Percentiles rank a stretch among this genome's conserved stretches.
These are phyloP conservation scores for Chrysoporthe puriensis DNA, from an alignment of 2,329 filamentous ascomycete genomes.

Conservation along the genomic window DNA sequence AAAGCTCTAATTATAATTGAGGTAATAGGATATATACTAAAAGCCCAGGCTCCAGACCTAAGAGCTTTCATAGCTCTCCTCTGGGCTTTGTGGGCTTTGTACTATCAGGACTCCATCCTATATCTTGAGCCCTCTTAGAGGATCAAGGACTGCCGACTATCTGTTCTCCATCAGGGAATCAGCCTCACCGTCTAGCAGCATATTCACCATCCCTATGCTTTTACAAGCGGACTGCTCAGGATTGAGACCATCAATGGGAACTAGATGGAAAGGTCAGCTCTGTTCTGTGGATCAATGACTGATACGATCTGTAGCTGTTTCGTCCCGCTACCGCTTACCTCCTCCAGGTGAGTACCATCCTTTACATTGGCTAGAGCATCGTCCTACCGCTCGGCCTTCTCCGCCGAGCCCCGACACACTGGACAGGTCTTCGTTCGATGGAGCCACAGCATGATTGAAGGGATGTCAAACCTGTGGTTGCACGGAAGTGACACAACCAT, in stretches of 20 bases:
- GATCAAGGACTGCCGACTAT: neutral
- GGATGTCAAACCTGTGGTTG: neutral
- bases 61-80: too few species aligned
- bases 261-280: neutral
- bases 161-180: neutral
- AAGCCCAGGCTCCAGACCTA: too few species aligned
- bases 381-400: neutral
- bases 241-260: neutral
- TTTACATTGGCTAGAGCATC: neutral
- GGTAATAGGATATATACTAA: too few species aligned
- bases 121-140: too few species aligned
- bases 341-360: neutral
- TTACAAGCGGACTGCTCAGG: neutral
- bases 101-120: too few species aligned
- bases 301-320: neutral
- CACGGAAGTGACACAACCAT: neutral
- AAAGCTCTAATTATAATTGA: too few species aligned
- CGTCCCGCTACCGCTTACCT: neutral
- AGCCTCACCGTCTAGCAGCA: neutral
- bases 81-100: too few species aligned
- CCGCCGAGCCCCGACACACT: neutral
- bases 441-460: neutral
- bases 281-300: neutral
- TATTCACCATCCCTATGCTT: too few species aligned
- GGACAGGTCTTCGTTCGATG: neutral